Percentiles rank a stretch among this genome's conserved stretches.
These are phyloP conservation scores for Ophiosphaerella narmari DNA, from an alignment of 2,329 filamentous ascomycete genomes.

Conservation along the genomic window DNA sequence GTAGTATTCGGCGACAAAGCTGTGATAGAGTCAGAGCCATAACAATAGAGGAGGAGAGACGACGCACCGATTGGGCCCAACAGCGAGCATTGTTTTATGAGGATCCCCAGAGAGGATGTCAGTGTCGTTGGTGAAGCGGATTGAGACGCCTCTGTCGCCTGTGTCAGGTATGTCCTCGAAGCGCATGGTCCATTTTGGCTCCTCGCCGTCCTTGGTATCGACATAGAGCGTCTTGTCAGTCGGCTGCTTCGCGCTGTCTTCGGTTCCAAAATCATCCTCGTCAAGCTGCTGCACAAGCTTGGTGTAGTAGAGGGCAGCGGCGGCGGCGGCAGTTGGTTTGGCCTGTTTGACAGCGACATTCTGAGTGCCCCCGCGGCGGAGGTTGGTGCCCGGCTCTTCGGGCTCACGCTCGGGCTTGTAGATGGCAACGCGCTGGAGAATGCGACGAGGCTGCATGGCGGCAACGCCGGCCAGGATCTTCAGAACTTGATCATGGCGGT, in stretches of 20 bases:
- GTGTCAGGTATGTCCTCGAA: slow-evolving; percentile 53
- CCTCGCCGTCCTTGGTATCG: slow-evolving; percentile 25
- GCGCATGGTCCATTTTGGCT: slow-evolving; percentile 44
- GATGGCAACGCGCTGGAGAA: slow-evolving; percentile 61
- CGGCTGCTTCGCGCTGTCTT: slow-evolving; percentile 12
- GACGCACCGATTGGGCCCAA: slow-evolving; percentile 57
- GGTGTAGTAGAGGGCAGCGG: slow-evolving; percentile 58
- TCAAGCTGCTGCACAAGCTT: slow-evolving; percentile 54
- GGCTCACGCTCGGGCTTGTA: slow-evolving; percentile 61
- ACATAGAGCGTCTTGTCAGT: slow-evolving; percentile 21
- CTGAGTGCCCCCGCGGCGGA: slow-evolving; percentile 45
- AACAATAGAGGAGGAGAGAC: neutral
- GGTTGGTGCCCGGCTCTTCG: slow-evolving; percentile 43
- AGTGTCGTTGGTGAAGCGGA: slow-evolving; percentile 57
- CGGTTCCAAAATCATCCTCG: slow-evolving; percentile 42
- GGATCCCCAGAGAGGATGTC: slow-evolving; percentile 56
- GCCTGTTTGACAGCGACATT: slow-evolving; percentile 34
- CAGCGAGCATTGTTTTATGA: slow-evolving; percentile 55
- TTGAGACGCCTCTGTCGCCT: slow-evolving; percentile 58
- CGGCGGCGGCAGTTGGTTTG: slow-evolving; percentile 46
- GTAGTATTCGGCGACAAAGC: slow-evolving; percentile 62
- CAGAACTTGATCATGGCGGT: slow-evolving; percentile 64
- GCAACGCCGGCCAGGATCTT: slow-evolving; percentile 66
- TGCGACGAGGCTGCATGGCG: slow-evolving; percentile 62
- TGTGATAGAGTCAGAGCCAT: slow-evolving; percentile 37